A percentile compares a stretch with the other conserved stretches of the same genome.
phyloP scores from a whole-genome alignment of 2,329 filamentous ascomycete species.

The Pestalotiopsis sp. region DNA sequence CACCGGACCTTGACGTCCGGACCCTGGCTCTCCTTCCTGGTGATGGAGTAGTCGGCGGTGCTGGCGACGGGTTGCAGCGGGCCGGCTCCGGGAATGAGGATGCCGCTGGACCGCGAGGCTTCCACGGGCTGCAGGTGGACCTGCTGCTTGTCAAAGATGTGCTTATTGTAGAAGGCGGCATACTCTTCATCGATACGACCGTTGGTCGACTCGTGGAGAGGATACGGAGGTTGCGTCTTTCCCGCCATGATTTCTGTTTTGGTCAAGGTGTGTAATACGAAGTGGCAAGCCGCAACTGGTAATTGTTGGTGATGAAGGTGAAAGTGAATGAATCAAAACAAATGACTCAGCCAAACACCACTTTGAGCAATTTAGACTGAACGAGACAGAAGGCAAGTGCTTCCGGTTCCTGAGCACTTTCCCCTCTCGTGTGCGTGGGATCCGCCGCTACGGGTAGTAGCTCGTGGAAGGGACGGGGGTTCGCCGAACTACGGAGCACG shows the following conservation, averaged over 20 bases:
- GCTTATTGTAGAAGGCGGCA: slow-evolving; percentile 53
- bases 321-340: not conserved
- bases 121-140: slow-evolving; percentile 57
- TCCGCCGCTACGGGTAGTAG: not conserved
- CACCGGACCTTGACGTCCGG: slow-evolving; percentile 49
- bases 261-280: not conserved
- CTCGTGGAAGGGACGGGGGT: not conserved
- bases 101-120: slow-evolving; percentile 51
- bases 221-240: slow-evolving; percentile 35
- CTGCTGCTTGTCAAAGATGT: slow-evolving; percentile 52
- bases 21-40: slow-evolving; percentile 46
- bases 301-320: not conserved
- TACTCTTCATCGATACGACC: slow-evolving; percentile 52
- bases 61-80: slow-evolving; percentile 50
- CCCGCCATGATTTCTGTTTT: not conserved
- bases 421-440: not conserved
- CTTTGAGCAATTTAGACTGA: not conserved
- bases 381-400: not conserved
- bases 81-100: slow-evolving; percentile 55
- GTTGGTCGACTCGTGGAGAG: slow-evolving; percentile 48
- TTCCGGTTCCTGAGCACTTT: not conserved
- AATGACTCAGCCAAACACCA: not conserved
- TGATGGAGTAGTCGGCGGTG: slow-evolving; percentile 44
- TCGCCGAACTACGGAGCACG: not conserved
- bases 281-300: not conserved